Conservation (phyloP, 331 rosid species). For the Quercus tomentella region DNA sequence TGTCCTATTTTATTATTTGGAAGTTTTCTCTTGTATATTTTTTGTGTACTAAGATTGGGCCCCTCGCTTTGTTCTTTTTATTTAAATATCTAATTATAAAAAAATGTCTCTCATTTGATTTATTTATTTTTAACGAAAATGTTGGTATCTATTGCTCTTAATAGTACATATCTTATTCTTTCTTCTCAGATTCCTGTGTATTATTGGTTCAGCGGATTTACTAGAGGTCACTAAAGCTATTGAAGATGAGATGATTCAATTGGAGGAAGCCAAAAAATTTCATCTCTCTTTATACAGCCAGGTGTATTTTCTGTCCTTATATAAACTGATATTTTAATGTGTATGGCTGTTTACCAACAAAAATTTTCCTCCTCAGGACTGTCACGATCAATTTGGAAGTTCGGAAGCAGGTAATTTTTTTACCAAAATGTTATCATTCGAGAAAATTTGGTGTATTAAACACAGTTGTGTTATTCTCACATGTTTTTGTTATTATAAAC, state of each 20-base stretch:
- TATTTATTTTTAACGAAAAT: background rate
- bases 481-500: background rate
- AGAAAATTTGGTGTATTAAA: background rate
- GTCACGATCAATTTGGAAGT: conserved; percentile 18
- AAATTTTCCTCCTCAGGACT: conserved; percentile 40
- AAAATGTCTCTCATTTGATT: background rate
- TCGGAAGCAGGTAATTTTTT: conserved; percentile 34
- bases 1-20: conserved; percentile 1
- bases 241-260: conserved; percentile 76
- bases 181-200: conserved; percentile 60
- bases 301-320: conserved; percentile 44
- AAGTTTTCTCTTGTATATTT: background rate
- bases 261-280: conserved; percentile 80
- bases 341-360: conserved; percentile 24
- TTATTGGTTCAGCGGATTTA: conserved; percentile 60
- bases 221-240: conserved; percentile 31
- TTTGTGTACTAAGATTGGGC: background rate
- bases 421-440: background rate
- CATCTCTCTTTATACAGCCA: conserved; percentile 80
- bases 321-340: conserved; percentile 10
- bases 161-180: conserved; percentile 10
- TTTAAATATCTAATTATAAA: background rate
- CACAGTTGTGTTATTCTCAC: background rate
- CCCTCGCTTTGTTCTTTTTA: background rate
- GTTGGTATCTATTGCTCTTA: conserved; percentile 2